These are phyloP conservation scores for Diaporthe helianthi DNA, from an alignment of 2,329 filamentous ascomycete genomes.

Conservation along the genomic window DNA sequence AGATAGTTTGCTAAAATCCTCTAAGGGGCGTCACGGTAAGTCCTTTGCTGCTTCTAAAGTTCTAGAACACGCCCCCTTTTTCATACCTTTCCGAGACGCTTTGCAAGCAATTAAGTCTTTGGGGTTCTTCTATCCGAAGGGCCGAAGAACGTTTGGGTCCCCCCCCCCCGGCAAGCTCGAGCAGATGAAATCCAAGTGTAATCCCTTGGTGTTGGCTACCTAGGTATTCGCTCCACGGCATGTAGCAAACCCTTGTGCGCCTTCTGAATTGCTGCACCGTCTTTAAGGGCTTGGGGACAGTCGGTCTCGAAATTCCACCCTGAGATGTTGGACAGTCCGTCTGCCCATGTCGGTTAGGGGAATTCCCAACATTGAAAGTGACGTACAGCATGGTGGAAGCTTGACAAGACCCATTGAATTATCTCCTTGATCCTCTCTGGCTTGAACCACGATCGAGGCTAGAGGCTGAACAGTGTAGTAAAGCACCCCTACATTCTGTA, in stretches of 20 bases:
- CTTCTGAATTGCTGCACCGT: not conserved
- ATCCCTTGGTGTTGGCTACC: not conserved
- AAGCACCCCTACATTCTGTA: not conserved
- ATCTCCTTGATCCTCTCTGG: not conserved
- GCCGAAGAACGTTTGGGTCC: not conserved
- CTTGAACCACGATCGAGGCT: not conserved
- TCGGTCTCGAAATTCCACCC: slow-evolving; percentile 16
- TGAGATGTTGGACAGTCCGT: not conserved
- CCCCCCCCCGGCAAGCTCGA: not conserved
- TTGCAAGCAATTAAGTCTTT: not conserved
- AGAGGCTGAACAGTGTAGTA: slow-evolving; percentile 26
- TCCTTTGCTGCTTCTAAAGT: slow-evolving; percentile 21
- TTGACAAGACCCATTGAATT: slow-evolving; percentile 7
- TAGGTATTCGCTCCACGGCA: slow-evolving; percentile 2
- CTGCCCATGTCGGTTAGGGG: not conserved
- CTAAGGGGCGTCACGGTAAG: too few species aligned
- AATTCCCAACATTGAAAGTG: not conserved
- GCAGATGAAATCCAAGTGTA: slow-evolving; percentile 13
- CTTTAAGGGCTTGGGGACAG: not conserved
- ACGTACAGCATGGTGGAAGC: slow-evolving; percentile 19
- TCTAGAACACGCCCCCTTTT: not conserved
- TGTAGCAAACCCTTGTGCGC: slow-evolving; percentile 14
- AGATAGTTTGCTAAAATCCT: too few species aligned
- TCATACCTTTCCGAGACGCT: slow-evolving; percentile 14
- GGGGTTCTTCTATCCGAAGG: slow-evolving; percentile 9